phyloP scores from a whole-genome alignment of 805 yeast species.

The Geotrichum ghanense region DNA sequence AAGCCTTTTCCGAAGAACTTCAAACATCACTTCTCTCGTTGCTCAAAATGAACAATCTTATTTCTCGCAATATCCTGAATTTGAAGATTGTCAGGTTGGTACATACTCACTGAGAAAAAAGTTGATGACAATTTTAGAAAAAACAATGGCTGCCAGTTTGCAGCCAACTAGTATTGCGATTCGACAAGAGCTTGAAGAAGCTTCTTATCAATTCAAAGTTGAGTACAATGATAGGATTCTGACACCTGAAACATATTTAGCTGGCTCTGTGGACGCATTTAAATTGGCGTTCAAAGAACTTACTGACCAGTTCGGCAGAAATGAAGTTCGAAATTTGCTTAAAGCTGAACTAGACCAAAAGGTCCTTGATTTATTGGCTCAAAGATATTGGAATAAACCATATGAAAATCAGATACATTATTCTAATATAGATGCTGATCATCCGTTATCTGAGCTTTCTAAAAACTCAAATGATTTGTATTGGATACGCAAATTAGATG shows the following conservation, averaged over 20 bases:
- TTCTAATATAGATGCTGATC: conserved; percentile 26
- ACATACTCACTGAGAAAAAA: conserved; percentile 66
- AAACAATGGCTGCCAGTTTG: conserved; percentile 79
- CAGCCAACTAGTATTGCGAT: conserved; percentile 80
- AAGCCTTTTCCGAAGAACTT: conserved; percentile 42
- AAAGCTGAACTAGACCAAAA: conserved; percentile 82
- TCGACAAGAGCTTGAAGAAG: conserved; percentile 85
- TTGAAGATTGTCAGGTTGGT: conserved; percentile 56
- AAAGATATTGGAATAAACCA: conserved; percentile 83
- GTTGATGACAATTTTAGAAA: conserved; percentile 77
- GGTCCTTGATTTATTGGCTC: conserved; percentile 77
- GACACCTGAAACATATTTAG: conserved; percentile 89
- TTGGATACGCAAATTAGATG: conserved; percentile 83
- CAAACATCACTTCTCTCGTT: conserved; percentile 42
- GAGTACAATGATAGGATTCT: conserved; percentile 90
- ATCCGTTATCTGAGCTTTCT: conserved; percentile 44
- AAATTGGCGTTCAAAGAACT: conserved; percentile 82
- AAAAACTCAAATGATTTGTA: conserved; percentile 55
- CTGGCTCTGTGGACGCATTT: conserved; percentile 79
- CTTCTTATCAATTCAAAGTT: conserved; percentile 85
- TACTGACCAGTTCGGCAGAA: conserved; percentile 69
- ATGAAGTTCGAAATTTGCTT: conserved; percentile 66
- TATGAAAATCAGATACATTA: background rate
- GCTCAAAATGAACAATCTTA: conserved; percentile 39
- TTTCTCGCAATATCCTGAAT: conserved; percentile 52